Evolutionary conservation across 1,284 basidiomycete genomes (phyloP).

Genomic region (Trichosporon asahii): DNA sequence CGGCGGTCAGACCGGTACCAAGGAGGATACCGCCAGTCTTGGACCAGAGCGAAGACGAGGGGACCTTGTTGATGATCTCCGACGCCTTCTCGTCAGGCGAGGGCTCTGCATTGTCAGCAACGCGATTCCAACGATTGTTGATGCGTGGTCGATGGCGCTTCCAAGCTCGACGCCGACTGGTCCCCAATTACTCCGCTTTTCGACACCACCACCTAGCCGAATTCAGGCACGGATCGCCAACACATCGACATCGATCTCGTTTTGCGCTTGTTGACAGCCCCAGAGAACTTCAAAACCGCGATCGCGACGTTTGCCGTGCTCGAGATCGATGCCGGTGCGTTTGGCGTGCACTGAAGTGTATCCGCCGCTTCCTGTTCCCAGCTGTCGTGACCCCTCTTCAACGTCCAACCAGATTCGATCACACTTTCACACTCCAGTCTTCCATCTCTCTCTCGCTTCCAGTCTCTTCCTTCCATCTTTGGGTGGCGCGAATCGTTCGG

Average conservation of each 20-base stretch:
- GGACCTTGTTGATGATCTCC: conserved; percentile 86
- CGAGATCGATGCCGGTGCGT: background rate
- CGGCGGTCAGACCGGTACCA: conserved; percentile 82
- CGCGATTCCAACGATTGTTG: background rate
- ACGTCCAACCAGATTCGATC: conserved; percentile 1
- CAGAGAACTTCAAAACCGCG: background rate
- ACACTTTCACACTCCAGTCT: background rate
- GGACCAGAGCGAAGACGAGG: conserved; percentile 86
- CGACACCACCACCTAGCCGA: background rate
- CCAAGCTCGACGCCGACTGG: background rate
- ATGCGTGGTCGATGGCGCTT: background rate
- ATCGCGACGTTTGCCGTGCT: no score
- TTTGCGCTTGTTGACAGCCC: background rate
- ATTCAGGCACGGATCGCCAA: conserved; percentile 11
- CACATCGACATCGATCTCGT: background rate
- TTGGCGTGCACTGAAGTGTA: background rate
- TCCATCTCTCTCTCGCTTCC: background rate
- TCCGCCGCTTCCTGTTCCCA: background rate
- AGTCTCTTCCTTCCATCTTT: background rate
- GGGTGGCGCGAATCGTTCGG: conserved; percentile 6
- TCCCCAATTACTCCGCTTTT: conserved; percentile 11
- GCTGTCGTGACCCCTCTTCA: background rate
- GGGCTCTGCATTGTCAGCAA: conserved; percentile 36
- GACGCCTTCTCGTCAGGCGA: conserved; percentile 84
- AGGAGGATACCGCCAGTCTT: conserved; percentile 91